These are phyloP conservation scores for Annulohypoxylon truncatum DNA, from an alignment of 2,329 filamentous ascomycete species.

Conservation along the genomic window DNA sequence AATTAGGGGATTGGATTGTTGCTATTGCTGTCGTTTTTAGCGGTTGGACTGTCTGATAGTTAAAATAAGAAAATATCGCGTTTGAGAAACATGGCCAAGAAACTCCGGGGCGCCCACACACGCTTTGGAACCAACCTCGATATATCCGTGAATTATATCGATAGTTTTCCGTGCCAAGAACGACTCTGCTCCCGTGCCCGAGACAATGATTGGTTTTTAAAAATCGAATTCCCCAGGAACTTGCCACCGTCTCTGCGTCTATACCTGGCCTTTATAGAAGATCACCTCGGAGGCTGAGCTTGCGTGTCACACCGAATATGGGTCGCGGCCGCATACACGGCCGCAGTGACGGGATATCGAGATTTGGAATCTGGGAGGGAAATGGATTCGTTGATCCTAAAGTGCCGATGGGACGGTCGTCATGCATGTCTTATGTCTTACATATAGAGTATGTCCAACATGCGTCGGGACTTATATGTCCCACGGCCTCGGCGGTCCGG, in stretches of 20 bases:
- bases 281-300: conserved; percentile 19
- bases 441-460: conserved; percentile 19
- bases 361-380: conserved; percentile 23
- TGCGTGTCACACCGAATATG: conserved; percentile 31
- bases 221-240: background rate
- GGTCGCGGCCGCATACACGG: conserved; percentile 27
- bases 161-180: background rate
- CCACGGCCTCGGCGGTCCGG: conserved; percentile 1
- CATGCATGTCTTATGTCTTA: conserved; percentile 38
- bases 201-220: background rate
- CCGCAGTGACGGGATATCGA: conserved; percentile 24
- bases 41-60: background rate
- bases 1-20: conserved; percentile 19
- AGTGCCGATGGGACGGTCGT: conserved; percentile 27
- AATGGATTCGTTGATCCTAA: conserved; percentile 30
- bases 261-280: conserved; percentile 14
- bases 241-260: background rate
- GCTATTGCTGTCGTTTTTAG: background rate
- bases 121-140: background rate
- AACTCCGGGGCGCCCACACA: background rate
- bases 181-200: background rate
- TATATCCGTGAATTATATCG: background rate
- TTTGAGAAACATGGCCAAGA: background rate
- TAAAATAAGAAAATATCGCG: background rate
- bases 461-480: conserved; percentile 25